phyloP scores from a whole-genome alignment of 176 grass and related monocot genomes.

The Puccinellia tenuiflora region DNA sequence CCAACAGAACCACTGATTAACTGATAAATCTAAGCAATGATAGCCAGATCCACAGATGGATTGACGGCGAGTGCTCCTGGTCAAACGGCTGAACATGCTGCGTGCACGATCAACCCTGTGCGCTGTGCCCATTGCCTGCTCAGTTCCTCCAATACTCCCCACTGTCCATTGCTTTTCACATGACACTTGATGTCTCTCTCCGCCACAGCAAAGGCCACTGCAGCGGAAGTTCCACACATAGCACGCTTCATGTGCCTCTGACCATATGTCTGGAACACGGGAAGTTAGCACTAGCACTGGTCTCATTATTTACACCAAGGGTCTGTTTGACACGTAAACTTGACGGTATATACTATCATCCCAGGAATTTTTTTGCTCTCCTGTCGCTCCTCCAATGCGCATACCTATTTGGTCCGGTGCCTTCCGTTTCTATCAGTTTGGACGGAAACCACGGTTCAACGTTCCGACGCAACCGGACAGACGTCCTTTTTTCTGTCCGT shows the following conservation, averaged over 20 bases:
- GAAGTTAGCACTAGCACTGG: not conserved
- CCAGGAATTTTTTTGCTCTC: too few species aligned
- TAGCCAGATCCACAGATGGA: not conserved
- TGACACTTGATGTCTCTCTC: not conserved
- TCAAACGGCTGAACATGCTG: conserved; percentile 21
- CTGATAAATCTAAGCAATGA: not conserved
- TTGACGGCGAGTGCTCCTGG: not conserved
- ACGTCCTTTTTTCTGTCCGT: too few species aligned
- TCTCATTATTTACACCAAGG: not conserved
- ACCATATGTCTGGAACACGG: not conserved
- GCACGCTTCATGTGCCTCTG: not conserved
- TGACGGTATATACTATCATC: too few species aligned
- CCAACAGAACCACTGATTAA: not conserved
- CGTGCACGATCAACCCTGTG: not conserved
- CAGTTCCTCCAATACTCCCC: too few species aligned
- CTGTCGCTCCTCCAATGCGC: too few species aligned
- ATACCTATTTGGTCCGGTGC: too few species aligned
- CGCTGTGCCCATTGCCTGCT: not conserved
- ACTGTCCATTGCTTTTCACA: not conserved
- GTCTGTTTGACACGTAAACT: not conserved
- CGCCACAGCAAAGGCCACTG: not conserved
- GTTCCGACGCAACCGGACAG: too few species aligned
- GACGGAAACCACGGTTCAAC: too few species aligned
- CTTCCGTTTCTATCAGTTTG: too few species aligned
- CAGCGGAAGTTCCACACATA: not conserved